Base-by-base conservation (phyloP, 179 eudicot species). In the Beta corolliflora region DNA sequence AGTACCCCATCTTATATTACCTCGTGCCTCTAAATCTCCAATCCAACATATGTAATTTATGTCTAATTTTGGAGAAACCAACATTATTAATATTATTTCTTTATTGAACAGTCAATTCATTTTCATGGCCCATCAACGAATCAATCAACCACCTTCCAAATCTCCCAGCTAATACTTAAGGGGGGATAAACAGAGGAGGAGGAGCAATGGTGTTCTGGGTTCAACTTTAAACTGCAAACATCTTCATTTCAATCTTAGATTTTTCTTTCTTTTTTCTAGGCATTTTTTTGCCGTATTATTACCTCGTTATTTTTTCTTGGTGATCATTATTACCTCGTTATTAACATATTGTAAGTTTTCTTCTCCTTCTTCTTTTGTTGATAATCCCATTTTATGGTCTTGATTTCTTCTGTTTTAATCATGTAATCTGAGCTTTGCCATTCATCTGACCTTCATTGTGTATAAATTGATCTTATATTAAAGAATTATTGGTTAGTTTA, bases 1-100 rank as follows among this genome's bases (percentile, higher is more conserved):
- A 81, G 84, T 72, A 46, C 75, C 36, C 9, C 71, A 53, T 75
- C 83, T 60, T 79, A 83, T 79, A 83, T 82, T 77, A 71, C 75
- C 59, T 23, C 11, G 9, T 36, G 15, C 2, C 50, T 53, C 5
- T 8, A 6, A 9, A 12, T 55, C 55, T 54, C 29, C 31, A 11
- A 61, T 55, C 61, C 65, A 68, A 36, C 60, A 13, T 44, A 52
- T 36, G 21, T 16, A 11, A 74, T 66, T 53, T 21, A 21, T 75
- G 71, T 9, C 69, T 70, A 70, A 70, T 44, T 70, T 19, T 19
- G 73, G 44, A 54, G 16, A 2, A 6, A 18, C 19, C 2, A 53
- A 53, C 68, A 16, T 36, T 36, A 36, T 36, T 36, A 31, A 60
- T 29, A 19, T 9, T 72, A 44, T 23, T 48, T 71, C n/a, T 54